Conservation (phyloP, 2,329 filamentous ascomycete species). For the Sporothrix brunneoviolacea region DNA sequence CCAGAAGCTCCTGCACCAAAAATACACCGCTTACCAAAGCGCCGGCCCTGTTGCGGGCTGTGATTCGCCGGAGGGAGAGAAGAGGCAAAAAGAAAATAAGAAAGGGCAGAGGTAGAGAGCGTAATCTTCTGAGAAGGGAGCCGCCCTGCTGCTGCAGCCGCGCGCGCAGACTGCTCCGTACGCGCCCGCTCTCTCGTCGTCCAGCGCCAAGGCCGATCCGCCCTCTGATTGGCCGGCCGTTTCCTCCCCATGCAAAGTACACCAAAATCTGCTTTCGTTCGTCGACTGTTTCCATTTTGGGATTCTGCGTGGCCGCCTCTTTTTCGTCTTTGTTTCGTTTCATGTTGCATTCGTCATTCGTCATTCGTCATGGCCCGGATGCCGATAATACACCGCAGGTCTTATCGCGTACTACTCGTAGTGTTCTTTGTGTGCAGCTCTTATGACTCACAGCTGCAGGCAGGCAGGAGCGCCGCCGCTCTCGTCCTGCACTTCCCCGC, state of each 20-base stretch:
- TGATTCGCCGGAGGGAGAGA: background rate
- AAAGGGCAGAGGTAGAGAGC: background rate
- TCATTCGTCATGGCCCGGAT: too few relatives aligned
- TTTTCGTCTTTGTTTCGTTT: conserved; percentile 5
- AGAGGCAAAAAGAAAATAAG: background rate
- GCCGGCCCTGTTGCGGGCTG: conserved; percentile 1
- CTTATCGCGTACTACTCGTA: too few relatives aligned
- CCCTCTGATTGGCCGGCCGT: background rate
- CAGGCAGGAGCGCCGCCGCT: background rate
- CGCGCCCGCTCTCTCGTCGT: background rate
- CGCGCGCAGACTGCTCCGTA: background rate
- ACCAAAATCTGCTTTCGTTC: background rate
- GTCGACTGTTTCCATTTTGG: background rate
- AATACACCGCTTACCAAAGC: background rate
- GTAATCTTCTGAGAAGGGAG: too few relatives aligned
- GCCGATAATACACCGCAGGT: too few relatives aligned
- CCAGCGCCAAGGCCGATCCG: background rate
- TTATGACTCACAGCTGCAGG: conserved; percentile 10
- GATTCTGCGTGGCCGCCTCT: too few relatives aligned
- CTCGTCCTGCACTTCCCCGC: conserved; percentile 9
- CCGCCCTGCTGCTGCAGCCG: too few relatives aligned
- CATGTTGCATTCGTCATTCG: background rate
- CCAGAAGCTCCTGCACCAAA: too few relatives aligned
- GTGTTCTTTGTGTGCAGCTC: too few relatives aligned
- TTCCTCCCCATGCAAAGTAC: background rate